Base-by-base conservation (phyloP, 1,139 yeast species). In the Pichia sp. region DNA sequence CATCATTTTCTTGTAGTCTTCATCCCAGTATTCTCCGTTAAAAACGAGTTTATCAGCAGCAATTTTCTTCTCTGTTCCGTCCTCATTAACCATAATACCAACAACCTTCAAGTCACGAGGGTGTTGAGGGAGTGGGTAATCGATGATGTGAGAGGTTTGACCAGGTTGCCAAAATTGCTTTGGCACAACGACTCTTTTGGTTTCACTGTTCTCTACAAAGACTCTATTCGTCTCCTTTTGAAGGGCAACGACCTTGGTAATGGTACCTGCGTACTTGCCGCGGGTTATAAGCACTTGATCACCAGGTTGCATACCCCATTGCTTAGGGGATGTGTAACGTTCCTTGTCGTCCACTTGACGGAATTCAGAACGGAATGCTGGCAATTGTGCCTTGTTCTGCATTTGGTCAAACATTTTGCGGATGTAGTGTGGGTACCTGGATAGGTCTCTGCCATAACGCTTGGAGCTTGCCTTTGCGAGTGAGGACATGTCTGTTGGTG, bases 1-100 rank as follows among this genome's bases (percentile, higher is more conserved):
- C 64, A 86, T 64, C 69, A 82, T 73, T 53, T 69, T 67, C 56
- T 78, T 80, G 58, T 81, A 78, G 48, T 82, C 75, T 34, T 74
- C 75, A 55, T 87, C 95, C 58, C 72, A 88, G 55, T 82, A 80
- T 37, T 65, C 61, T 12, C 76, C 94, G 38, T 70, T 71, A 53
- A 77, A 75, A 23, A 67, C 75, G 21, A 88, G 56, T 29, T 78
- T 76, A 48, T 84, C 85, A 15, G 94, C 86, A 4, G 88, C 96
- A 20, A 86, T 83, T 20, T 82, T 72, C 43, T 68, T 76, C 51
- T 50, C 58, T 46, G 55, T 41, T 2, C 87, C 87, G 24, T 69
- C 64, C 35, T 77, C 83, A 42, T 72, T 72, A 41, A 67, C 74
- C 34, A 85, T 70, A 48, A 83, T 84, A 16, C 93, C 91, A 3